Percentiles rank a stretch among this genome's conserved stretches.
These are phyloP conservation scores for Phytophthora capsici DNA, from an alignment of 352 stramenopile species.

Conservation along the genomic window DNA sequence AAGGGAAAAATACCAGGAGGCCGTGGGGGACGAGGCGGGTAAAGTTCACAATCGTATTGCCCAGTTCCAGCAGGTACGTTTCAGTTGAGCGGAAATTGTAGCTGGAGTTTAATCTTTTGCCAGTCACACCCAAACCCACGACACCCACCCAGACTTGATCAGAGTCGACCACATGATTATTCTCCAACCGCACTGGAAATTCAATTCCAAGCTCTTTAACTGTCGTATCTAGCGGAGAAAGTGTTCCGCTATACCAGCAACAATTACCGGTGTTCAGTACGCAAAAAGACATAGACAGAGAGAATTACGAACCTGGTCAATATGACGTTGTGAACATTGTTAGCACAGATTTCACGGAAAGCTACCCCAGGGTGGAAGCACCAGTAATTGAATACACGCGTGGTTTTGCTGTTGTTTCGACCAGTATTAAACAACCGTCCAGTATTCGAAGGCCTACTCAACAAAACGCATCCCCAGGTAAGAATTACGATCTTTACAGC, in stretches of 20 bases:
- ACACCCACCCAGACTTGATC: constrained; percentile 92
- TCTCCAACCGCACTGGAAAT: constrained; percentile 97
- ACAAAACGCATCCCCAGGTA: constrained; percentile 8
- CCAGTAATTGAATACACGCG: constrained; percentile 97
- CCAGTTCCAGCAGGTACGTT: constrained; percentile 96
- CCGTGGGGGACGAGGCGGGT: constrained; percentile 95
- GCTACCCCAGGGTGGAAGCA: constrained; percentile 98
- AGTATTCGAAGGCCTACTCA: constrained; percentile 42
- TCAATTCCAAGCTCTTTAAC: constrained; percentile 96
- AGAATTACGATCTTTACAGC: constrained; percentile 3
- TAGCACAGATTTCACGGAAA: constrained; percentile 94
- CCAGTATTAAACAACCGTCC: constrained; percentile 57
- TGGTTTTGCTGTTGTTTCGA: constrained; percentile 62
- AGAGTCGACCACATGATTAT: constrained; percentile 96
- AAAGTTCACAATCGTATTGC: constrained; percentile 96
- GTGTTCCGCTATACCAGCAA: constrained; percentile 89
- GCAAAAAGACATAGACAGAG: neutral
- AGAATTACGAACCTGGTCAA: constrained; percentile 70
- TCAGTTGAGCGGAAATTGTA: constrained; percentile 94
- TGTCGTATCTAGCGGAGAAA: constrained; percentile 97
- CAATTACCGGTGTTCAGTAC: neutral
- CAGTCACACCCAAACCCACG: constrained; percentile 93
- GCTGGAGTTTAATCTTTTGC: constrained; percentile 94
- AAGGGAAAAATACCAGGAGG: constrained; percentile 99
- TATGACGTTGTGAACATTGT: constrained; percentile 92